phyloP scores from a whole-genome alignment of 1,139 yeast genomes.

The Hansenula sp. region DNA sequence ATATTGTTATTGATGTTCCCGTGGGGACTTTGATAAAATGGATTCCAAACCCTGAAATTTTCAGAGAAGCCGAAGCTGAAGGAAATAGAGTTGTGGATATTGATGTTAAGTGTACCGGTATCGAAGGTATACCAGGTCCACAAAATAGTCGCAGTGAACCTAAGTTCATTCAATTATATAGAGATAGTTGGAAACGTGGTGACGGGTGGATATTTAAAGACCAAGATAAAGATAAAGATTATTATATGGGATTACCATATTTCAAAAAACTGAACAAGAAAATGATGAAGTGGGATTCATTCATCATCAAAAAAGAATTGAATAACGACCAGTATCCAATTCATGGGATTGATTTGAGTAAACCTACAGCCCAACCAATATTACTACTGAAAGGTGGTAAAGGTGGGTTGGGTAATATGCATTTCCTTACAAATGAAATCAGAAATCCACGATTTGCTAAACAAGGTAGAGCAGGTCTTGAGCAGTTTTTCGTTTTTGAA shows the following conservation, averaged over 20 bases:
- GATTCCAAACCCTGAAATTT: constrained; percentile 70
- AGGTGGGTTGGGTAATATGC: constrained; percentile 97
- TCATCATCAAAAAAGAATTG: constrained; percentile 57
- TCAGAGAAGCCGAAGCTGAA: constrained; percentile 27
- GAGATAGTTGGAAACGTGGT: constrained; percentile 61
- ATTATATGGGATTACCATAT: constrained; percentile 60
- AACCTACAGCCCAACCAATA: constrained; percentile 65
- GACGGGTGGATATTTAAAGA: constrained; percentile 83
- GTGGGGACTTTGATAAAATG: constrained; percentile 85
- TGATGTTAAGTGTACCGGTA: constrained; percentile 17
- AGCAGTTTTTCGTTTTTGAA: constrained; percentile 70
- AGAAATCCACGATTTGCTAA: constrained; percentile 90
- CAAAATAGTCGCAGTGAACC: constrained; percentile 27
- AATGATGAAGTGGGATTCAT: constrained; percentile 62
- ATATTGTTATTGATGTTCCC: constrained; percentile 79
- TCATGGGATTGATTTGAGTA: constrained; percentile 69
- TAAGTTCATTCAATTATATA: constrained; percentile 49
- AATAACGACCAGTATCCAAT: constrained; percentile 69
- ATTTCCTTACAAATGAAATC: constrained; percentile 76
- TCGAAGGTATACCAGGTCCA: constrained; percentile 8
- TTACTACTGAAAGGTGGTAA: constrained; percentile 76
- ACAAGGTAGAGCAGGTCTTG: constrained; percentile 67
- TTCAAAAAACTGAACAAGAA: constrained; percentile 60
- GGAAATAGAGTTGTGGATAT: constrained; percentile 17
- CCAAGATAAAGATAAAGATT: constrained; percentile 61